These are phyloP conservation scores for Sungouiozyma intestinalis DNA, from an alignment of 805 yeast genomes.

Conservation along the genomic window DNA sequence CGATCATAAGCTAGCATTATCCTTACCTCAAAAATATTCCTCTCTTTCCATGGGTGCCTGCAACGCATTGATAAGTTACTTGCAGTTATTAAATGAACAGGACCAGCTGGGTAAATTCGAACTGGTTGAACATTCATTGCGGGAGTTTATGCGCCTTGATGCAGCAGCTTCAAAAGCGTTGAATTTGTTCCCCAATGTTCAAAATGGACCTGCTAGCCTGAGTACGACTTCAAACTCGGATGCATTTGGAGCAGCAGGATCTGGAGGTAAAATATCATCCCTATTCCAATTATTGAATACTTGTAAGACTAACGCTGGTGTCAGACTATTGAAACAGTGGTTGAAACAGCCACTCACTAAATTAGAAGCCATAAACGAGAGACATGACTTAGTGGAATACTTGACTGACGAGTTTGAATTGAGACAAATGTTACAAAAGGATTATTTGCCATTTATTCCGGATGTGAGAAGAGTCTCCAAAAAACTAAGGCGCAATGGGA, in stretches of 20 bases:
- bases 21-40: conserved; percentile 23
- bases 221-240: conserved; percentile 1
- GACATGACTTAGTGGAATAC: conserved; percentile 69
- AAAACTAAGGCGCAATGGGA: conserved; percentile 49
- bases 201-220: conserved; percentile 11
- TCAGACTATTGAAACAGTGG: conserved; percentile 86
- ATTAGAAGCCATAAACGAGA: conserved; percentile 42
- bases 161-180: conserved; percentile 82
- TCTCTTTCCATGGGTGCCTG: conserved; percentile 22
- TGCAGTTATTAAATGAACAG: conserved; percentile 51
- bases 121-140: conserved; percentile 56
- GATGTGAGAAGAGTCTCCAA: conserved; percentile 70
- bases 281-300: conserved; percentile 76
- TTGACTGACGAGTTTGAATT: conserved; percentile 60
- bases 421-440: conserved; percentile 55
- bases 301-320: conserved; percentile 85
- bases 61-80: conserved; percentile 54
- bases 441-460: conserved; percentile 63
- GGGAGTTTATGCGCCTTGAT: conserved; percentile 83
- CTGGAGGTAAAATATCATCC: conserved; percentile 39
- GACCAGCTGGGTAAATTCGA: conserved; percentile 44
- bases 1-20: conserved; percentile 34
- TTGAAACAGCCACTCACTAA: conserved; percentile 87
- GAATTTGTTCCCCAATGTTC: conserved; percentile 61
- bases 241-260: conserved; percentile 8